Conservation (phyloP, 73 alveolate species). For the Paramecium caudatum region DNA sequence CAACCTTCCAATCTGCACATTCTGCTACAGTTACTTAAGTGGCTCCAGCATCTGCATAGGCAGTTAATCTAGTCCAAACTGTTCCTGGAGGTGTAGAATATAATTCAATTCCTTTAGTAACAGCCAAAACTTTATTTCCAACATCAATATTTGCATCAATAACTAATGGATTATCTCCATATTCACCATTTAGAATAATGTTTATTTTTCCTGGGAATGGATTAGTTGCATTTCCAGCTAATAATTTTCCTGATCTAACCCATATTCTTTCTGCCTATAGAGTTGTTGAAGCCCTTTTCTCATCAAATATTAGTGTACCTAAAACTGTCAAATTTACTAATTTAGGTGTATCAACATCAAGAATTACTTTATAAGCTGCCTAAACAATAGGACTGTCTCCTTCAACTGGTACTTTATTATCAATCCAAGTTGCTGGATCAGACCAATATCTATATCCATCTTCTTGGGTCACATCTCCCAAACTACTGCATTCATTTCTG, state of each 20-base stretch:
- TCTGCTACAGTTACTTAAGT: slow-evolving; percentile 3
- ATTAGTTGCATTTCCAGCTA: slow-evolving; percentile 68
- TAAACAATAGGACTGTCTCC: slow-evolving; percentile 55
- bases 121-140: slow-evolving; percentile 68
- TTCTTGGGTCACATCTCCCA: not conserved
- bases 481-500: slow-evolving; percentile 57
- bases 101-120: slow-evolving; percentile 47
- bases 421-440: slow-evolving; percentile 46
- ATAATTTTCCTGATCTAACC: slow-evolving; percentile 62
- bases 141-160: slow-evolving; percentile 56
- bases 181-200: slow-evolving; percentile 47
- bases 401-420: slow-evolving; percentile 19
- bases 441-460: slow-evolving; percentile 42
- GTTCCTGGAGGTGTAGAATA: slow-evolving; percentile 63
- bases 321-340: slow-evolving; percentile 40
- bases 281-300: not conserved
- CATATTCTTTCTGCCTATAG: slow-evolving; percentile 59
- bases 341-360: slow-evolving; percentile 59
- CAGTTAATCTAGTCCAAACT: slow-evolving; percentile 67
- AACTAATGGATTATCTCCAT: slow-evolving; percentile 14
- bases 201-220: slow-evolving; percentile 67
- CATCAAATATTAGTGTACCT: slow-evolving; percentile 68
- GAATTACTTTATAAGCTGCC: not conserved
- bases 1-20: slow-evolving; percentile 62
- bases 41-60: slow-evolving; percentile 67